Conservation (phyloP, 2,329 filamentous ascomycete species). For the Monosporascus sp. region DNA sequence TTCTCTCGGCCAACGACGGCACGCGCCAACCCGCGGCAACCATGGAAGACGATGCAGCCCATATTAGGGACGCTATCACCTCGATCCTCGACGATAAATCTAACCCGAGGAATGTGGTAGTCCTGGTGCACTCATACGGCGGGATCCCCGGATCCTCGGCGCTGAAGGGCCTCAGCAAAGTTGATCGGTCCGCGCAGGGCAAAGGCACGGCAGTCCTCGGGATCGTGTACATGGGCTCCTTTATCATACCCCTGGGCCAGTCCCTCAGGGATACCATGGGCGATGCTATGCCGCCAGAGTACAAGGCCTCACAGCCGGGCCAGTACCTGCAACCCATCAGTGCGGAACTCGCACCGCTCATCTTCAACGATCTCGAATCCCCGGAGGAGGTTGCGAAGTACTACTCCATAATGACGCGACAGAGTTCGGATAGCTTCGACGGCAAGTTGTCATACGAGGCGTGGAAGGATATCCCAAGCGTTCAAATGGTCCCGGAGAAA, state of each 20-base stretch:
- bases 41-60: constrained; percentile 10
- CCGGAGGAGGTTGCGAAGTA: no score
- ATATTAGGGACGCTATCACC: constrained; percentile 1
- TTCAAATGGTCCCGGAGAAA: constrained; percentile 6
- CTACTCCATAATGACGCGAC: constrained; percentile 4
- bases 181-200: constrained; percentile 16
- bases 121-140: constrained; percentile 30
- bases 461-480: constrained; percentile 9
- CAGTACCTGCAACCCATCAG: no score
- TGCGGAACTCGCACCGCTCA: no score
- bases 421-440: constrained; percentile 11
- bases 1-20: constrained; percentile 12
- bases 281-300: no score
- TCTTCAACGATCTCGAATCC: no score
- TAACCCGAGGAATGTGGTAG: constrained; percentile 16
- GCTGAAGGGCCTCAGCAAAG: constrained; percentile 20
- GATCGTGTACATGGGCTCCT: constrained; percentile 22
- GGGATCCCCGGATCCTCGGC: constrained; percentile 26
- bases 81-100: constrained; percentile 16
- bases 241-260: constrained; percentile 2
- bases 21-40: constrained; percentile 5
- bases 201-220: constrained; percentile 23
- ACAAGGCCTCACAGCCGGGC: no score
- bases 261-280: constrained; percentile 1
- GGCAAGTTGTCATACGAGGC: constrained; percentile 10